Evolutionary conservation across 2,329 filamentous ascomycete species (phyloP).

Genomic region (Alternaria incomplexa): DNA sequence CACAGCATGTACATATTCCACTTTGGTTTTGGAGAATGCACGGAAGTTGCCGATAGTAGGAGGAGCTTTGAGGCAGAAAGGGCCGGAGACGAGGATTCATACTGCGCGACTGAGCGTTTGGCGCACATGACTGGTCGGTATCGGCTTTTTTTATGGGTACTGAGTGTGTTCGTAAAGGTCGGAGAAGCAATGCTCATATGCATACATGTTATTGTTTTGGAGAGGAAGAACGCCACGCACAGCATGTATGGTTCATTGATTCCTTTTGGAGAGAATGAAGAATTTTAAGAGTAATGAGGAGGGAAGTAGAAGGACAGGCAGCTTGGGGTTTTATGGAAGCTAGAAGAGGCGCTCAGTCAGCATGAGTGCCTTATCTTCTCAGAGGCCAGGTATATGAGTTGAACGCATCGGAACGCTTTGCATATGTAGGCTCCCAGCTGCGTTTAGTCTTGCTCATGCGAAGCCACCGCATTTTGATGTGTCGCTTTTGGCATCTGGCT

Average conservation of each 20-base stretch:
- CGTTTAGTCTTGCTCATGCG: background rate
- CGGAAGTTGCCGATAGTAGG: background rate
- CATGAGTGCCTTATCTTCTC: too few species aligned
- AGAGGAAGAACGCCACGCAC: background rate
- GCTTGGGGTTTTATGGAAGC: background rate
- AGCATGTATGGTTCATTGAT: too few species aligned
- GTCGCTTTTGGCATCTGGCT: background rate
- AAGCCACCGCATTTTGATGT: background rate
- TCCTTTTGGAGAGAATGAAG: too few species aligned
- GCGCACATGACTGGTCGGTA: background rate
- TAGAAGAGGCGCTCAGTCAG: background rate
- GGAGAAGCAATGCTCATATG: background rate
- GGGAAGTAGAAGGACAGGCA: background rate
- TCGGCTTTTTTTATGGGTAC: background rate
- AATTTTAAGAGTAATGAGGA: background rate
- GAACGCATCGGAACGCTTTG: accelerated
- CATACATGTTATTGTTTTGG: background rate
- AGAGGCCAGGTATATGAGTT: background rate
- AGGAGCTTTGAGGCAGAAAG: background rate
- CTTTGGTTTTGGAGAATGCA: background rate
- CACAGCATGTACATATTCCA: background rate
- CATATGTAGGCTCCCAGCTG: background rate
- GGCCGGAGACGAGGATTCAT: background rate
- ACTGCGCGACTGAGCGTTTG: background rate
- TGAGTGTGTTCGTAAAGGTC: background rate